Conservation (phyloP, 1,284 basidiomycete genomes). For the Paramarasmius palmivorus region DNA sequence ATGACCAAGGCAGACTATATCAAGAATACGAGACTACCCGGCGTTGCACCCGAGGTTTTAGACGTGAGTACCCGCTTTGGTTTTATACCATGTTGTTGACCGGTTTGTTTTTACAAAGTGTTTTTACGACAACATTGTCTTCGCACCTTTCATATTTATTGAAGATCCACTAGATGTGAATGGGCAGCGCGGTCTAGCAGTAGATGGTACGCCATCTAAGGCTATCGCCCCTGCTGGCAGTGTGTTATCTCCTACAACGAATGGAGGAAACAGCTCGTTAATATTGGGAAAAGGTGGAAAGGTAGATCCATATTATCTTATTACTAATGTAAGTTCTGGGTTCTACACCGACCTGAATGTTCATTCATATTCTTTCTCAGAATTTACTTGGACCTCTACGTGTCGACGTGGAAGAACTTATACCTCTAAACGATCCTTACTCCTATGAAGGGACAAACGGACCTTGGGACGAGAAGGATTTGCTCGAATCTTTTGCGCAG, state of each 20-base stretch:
- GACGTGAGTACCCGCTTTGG: slow-evolving; percentile 56
- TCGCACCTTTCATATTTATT: slow-evolving; percentile 94
- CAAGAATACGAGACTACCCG: slow-evolving; percentile 88
- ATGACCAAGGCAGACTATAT: slow-evolving; percentile 96
- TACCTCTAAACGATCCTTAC: slow-evolving; percentile 75
- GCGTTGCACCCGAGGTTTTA: slow-evolving; percentile 80
- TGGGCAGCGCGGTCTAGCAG: slow-evolving; percentile 47
- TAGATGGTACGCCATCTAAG: slow-evolving; percentile 44
- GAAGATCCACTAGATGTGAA: slow-evolving; percentile 83
- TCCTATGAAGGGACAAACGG: slow-evolving; percentile 73
- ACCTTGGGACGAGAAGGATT: slow-evolving; percentile 68
- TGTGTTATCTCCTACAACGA: slow-evolving; percentile 35
- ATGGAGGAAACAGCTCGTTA: slow-evolving; percentile 26
- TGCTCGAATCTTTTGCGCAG: slow-evolving; percentile 71
- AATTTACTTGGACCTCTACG: slow-evolving; percentile 75
- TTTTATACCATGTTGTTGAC: too few species aligned
- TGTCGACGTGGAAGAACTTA: slow-evolving; percentile 65
- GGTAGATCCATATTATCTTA: slow-evolving; percentile 92
- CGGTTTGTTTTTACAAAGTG: slow-evolving; percentile 53
- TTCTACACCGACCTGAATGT: slow-evolving; percentile 2
- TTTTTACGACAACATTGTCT: slow-evolving; percentile 96
- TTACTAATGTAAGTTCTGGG: slow-evolving; percentile 63
- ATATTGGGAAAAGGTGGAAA: slow-evolving; percentile 61
- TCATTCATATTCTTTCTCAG: slow-evolving; percentile 32
- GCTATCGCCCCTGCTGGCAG: slow-evolving; percentile 33